These are phyloP conservation scores for Tetrahymena malaccensis DNA, from an alignment of 73 alveolate genomes.

Conservation along the genomic window DNA sequence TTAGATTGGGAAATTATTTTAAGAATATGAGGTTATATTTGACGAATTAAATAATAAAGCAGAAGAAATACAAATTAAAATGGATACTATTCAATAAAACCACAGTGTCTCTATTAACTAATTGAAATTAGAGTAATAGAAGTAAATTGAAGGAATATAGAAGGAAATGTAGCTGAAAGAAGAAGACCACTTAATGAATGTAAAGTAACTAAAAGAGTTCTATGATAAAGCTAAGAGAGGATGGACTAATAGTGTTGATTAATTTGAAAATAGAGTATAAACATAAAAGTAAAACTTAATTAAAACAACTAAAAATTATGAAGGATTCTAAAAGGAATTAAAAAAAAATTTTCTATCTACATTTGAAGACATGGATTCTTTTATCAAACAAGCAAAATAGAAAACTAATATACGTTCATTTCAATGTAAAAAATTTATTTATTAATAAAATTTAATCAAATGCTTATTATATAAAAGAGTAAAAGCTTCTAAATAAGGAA, in stretches of 20 bases:
- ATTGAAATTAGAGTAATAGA: neutral
- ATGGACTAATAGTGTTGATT: neutral
- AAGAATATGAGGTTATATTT: neutral
- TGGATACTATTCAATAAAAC: neutral
- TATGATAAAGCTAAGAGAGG: neutral
- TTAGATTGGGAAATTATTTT: neutral
- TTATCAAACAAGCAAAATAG: neutral
- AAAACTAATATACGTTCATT: neutral
- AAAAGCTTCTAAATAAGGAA: neutral
- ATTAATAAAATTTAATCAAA: neutral
- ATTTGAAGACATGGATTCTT: neutral
- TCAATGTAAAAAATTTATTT: neutral
- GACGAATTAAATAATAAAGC: neutral
- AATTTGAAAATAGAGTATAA: neutral
- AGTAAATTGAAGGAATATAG: neutral
- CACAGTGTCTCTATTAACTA: neutral
- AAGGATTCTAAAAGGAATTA: neutral
- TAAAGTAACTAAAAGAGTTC: neutral
- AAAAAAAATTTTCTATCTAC: neutral
- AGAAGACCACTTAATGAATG: neutral
- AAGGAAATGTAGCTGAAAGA: neutral
- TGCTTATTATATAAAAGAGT: neutral
- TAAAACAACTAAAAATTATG: neutral
- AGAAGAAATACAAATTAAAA: neutral
- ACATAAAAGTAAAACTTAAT: neutral